Evolutionary conservation across 805 yeast species (phyloP).

Genomic region (Ogataea paradorogensis): DNA sequence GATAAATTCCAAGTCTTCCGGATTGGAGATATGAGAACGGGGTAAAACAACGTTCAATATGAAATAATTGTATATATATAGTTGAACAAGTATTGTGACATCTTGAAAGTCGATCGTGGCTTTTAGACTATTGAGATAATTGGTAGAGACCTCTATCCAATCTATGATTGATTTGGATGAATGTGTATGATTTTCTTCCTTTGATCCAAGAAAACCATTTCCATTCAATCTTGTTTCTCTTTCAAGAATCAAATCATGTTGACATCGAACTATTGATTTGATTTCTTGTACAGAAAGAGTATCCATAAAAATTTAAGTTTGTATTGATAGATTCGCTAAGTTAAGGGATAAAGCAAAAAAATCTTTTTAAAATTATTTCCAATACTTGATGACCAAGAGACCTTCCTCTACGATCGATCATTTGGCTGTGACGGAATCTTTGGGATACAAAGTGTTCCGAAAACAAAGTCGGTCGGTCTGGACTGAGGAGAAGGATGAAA

Average conservation of each 20-base stretch:
- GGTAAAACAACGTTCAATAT: conserved; percentile 19
- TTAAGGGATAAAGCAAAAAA: conserved; percentile 1
- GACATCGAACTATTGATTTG: conserved; percentile 15
- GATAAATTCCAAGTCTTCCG: conserved; percentile 21
- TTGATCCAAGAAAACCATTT: not conserved
- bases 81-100: conserved; percentile 21
- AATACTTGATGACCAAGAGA: conserved; percentile 5
- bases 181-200: conserved; percentile 2
- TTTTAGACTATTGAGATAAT: conserved; percentile 19
- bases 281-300: conserved; percentile 11
- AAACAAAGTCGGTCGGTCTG: conserved; percentile 64
- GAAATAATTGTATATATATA: conserved; percentile 21
- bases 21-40: conserved; percentile 5
- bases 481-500: conserved; percentile 71
- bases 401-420: conserved; percentile 41
- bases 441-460: conserved; percentile 73
- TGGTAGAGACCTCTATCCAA: conserved; percentile 27
- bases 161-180: conserved; percentile 10
- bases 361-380: conserved; percentile 1
- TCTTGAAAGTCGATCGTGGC: conserved; percentile 16
- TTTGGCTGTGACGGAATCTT: conserved; percentile 59
- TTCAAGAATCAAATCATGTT: conserved; percentile 14
- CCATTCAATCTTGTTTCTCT: conserved; percentile 6
- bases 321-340: not conserved
- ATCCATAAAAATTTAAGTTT: conserved; percentile 6